Conservation (phyloP, 2,329 filamentous ascomycete species). For the Colletotrichum tropicicola region DNA sequence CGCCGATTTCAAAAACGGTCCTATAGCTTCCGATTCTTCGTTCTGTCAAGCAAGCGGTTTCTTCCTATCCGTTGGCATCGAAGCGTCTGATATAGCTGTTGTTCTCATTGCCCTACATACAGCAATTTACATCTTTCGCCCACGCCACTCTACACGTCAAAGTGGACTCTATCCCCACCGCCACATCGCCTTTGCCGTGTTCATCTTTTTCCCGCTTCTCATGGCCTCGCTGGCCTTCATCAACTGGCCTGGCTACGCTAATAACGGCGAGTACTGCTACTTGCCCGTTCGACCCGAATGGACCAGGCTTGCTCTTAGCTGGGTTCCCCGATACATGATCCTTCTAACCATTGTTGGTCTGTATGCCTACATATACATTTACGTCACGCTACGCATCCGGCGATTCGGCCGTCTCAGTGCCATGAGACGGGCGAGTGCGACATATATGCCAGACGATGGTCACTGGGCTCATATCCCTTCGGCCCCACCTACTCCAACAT, state of each 20-base stretch:
- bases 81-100: slow-evolving; percentile 76
- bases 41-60: slow-evolving; percentile 78
- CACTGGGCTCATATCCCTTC: slow-evolving; percentile 23
- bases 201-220: slow-evolving; percentile 65
- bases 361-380: slow-evolving; percentile 75
- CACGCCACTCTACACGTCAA: slow-evolving; percentile 54
- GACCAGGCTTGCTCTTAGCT: slow-evolving; percentile 74
- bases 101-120: slow-evolving; percentile 80
- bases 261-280: slow-evolving; percentile 75
- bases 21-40: slow-evolving; percentile 56
- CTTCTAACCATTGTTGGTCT: slow-evolving; percentile 70
- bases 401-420: slow-evolving; percentile 43
- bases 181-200: slow-evolving; percentile 64
- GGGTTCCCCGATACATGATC: slow-evolving; percentile 79
- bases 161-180: slow-evolving; percentile 77
- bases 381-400: slow-evolving; percentile 61
- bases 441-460: slow-evolving; percentile 1
- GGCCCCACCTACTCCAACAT: slow-evolving; percentile 38
- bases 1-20: slow-evolving; percentile 62
- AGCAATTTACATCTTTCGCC: slow-evolving; percentile 74
- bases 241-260: slow-evolving; percentile 64
- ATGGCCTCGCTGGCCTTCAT: slow-evolving; percentile 72
- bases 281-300: slow-evolving; percentile 73
- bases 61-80: slow-evolving; percentile 71
- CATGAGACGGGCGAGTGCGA: slow-evolving; percentile 22